Conservation (phyloP, 768 basidiomycete species). For the Tylopilus sp. region DNA sequence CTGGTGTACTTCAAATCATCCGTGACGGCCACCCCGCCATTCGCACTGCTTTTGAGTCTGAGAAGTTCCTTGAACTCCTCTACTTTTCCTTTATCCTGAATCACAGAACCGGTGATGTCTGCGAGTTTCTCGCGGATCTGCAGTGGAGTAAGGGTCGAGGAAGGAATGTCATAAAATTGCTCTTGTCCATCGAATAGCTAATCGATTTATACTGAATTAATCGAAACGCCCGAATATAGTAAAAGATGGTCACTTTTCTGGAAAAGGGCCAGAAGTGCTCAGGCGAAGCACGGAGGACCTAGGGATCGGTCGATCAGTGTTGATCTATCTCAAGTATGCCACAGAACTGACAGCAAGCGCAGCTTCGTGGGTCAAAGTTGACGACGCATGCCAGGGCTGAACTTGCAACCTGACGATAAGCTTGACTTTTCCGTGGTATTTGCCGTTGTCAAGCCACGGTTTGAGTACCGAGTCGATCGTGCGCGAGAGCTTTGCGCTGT, state of each 20-base stretch:
- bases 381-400: conserved; percentile 78
- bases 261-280: conserved; percentile 80
- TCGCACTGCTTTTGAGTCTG: conserved; percentile 56
- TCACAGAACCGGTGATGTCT: conserved; percentile 50
- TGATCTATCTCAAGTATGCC: not conserved
- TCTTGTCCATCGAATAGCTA: conserved; percentile 76
- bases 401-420: conserved; percentile 67
- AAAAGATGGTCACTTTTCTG: conserved; percentile 44
- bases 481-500: conserved; percentile 58
- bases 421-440: conserved; percentile 72
- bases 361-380: conserved; percentile 78
- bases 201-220: not conserved
- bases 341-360: conserved; percentile 60
- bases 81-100: conserved; percentile 45
- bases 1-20: conserved; percentile 89
- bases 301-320: not conserved
- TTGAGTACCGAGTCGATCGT: conserved; percentile 58
- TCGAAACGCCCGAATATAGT: not conserved
- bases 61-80: conserved; percentile 60
- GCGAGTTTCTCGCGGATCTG: conserved; percentile 76
- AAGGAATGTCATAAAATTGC: conserved; percentile 78
- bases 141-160: conserved; percentile 59
- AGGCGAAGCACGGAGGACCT: conserved; percentile 71
- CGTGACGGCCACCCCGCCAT: conserved; percentile 80
- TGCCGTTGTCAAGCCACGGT: conserved; percentile 56